phyloP scores from a whole-genome alignment of 2,329 filamentous ascomycete species.

The Phaeosphaeriaceae sp. region DNA sequence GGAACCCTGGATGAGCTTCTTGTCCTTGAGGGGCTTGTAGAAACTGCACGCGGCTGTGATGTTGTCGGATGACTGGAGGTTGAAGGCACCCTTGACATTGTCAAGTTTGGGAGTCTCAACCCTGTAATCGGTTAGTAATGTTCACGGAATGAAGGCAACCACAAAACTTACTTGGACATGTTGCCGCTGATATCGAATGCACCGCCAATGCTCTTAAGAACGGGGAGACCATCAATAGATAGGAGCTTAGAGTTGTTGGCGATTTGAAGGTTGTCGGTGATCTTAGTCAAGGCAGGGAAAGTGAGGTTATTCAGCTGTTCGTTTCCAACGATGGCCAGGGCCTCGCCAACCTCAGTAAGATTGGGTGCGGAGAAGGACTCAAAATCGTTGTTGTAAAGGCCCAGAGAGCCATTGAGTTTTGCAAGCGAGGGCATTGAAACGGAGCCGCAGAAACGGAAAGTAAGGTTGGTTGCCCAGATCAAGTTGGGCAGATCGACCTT shows the following conservation, averaged over 20 bases:
- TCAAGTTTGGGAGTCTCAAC: slow-evolving; percentile 67
- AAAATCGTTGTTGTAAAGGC: slow-evolving; percentile 83
- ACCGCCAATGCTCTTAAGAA: slow-evolving; percentile 73
- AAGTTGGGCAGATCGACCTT: slow-evolving; percentile 79
- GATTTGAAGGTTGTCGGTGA: slow-evolving; percentile 82
- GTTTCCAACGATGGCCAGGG: slow-evolving; percentile 65
- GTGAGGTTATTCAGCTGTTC: slow-evolving; percentile 72
- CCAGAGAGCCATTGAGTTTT: slow-evolving; percentile 77
- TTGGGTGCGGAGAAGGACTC: slow-evolving; percentile 68
- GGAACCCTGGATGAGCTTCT: slow-evolving; percentile 52
- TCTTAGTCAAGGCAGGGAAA: slow-evolving; percentile 69
- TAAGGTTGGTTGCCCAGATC: slow-evolving; percentile 77
- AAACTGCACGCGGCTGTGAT: slow-evolving; percentile 48
- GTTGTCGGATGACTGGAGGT: slow-evolving; percentile 55
- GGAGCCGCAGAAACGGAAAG: slow-evolving; percentile 78
- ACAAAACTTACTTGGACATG: slow-evolving; percentile 74
- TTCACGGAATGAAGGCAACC: not conserved
- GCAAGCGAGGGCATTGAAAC: slow-evolving; percentile 76
- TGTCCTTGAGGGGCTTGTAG: slow-evolving; percentile 51
- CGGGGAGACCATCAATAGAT: slow-evolving; percentile 69
- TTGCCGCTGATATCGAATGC: slow-evolving; percentile 85
- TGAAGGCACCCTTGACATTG: slow-evolving; percentile 58
- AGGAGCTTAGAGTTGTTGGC: slow-evolving; percentile 85
- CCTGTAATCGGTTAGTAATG: slow-evolving; percentile 56
- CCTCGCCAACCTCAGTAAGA: slow-evolving; percentile 69